Evolutionary conservation across 164 flowering plant genomes (phyloP), one percentile per base, ranked within the genome.

Genomic region (Kingdonia uniflora): DNA sequence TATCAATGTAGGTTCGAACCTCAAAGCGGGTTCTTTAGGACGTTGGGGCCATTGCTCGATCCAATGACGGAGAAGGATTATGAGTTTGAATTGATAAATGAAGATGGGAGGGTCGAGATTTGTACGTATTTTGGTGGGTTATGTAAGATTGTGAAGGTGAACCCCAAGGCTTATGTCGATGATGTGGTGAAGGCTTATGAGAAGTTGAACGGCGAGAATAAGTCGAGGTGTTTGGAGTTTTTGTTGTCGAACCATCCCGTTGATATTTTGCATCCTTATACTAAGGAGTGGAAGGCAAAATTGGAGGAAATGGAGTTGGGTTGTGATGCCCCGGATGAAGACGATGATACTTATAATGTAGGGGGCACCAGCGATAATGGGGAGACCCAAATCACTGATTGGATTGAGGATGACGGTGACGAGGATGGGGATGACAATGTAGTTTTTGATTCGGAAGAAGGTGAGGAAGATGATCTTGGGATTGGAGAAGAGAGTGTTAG

Each of bases 1-100:
- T 87, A 66, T 64, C 96, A 92, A 54, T 87, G 96, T 44, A 66
- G 98, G 63, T 92, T 92, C 56, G 96, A 92, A 79, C 91, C 96
- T 17, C 98, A 92, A 50, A 82, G 71, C 16, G 67, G 72, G 1
- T 87, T 92, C 65, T 85, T 91, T 33, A 44, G 24, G 59, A 70
- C 65, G 6, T 11, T 91, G 66, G 57, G 71, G 24, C 96, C 95
- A 2, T 62, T 77, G 68, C 79, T 92, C 39, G 85, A 92, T 67
- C 96, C 96, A 6, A 65, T 46, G 2, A 81, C 94, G 0, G 98
- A 92, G 62, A 22, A 51, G 38, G 74, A 80, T 25, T 82, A 51
- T 45, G 33, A 74, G 51, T 92, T 79, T 57, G 94, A 92, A 61
- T 51, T 87, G 76, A 69, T 54, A 63, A 58, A 52, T 26, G 98